phyloP scores from a whole-genome alignment of 352 stramenopile species.

The Pythium aristosporum region DNA sequence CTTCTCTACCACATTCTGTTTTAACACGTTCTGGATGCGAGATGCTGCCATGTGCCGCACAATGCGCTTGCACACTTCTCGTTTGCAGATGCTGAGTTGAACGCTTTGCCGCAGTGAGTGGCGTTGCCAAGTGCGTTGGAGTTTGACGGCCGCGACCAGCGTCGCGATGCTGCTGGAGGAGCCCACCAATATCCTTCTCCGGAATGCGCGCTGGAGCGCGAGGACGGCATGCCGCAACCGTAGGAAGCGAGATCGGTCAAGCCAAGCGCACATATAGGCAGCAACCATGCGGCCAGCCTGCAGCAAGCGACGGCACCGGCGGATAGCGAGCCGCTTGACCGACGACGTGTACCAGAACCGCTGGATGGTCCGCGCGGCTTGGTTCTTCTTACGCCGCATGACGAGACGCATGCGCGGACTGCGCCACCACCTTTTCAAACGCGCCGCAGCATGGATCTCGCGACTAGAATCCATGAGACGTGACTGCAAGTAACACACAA shows the following conservation, averaged over 20 bases:
- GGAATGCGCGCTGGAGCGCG: conserved; percentile 16
- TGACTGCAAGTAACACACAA: conserved; percentile 93
- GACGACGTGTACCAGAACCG: conserved; percentile 84
- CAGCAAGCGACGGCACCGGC: conserved; percentile 63
- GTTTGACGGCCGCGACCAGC: conserved; percentile 1
- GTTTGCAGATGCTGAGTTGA: conserved; percentile 12
- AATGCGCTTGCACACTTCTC: conserved; percentile 7
- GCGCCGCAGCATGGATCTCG: conserved; percentile 89
- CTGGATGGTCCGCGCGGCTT: conserved; percentile 58
- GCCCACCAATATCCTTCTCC: neutral
- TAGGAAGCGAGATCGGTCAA: conserved; percentile 18
- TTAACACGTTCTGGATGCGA: conserved; percentile 20
- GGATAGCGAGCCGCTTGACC: conserved; percentile 64
- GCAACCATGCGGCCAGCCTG: conserved; percentile 60
- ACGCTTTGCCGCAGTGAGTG: conserved; percentile 2
- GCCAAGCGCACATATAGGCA: conserved; percentile 21
- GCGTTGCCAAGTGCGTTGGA: conserved; percentile 12
- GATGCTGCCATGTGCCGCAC: conserved; percentile 3
- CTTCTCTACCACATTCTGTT: conserved; percentile 20
- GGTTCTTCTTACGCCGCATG: conserved; percentile 61
- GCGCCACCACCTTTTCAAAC: conserved; percentile 86
- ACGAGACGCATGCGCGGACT: conserved; percentile 50
- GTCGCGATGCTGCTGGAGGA: neutral
- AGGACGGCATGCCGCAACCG: conserved; percentile 34
- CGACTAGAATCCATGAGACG: conserved; percentile 92